Evolutionary conservation across 148 eudicot species (phyloP).

Genomic region (Diospyros kaki): DNA sequence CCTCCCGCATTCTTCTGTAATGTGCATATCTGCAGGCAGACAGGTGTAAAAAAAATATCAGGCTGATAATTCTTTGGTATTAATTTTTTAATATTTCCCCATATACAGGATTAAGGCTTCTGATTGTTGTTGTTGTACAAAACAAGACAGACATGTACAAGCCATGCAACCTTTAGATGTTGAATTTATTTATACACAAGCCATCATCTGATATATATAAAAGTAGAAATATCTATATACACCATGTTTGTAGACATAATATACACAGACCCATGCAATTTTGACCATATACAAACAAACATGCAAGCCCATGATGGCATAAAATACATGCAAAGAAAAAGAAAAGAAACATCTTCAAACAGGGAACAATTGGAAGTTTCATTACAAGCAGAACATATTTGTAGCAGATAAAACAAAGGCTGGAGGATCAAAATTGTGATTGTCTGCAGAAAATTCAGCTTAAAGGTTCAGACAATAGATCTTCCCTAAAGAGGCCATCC

Average conservation of each 20-base stretch:
- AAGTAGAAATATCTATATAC: too few relatives aligned
- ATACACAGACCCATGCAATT: background rate
- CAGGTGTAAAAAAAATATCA: background rate
- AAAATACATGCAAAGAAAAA: background rate
- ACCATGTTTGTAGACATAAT: background rate
- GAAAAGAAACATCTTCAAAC: background rate
- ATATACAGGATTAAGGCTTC: too few relatives aligned
- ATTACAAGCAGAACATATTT: background rate
- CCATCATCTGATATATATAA: too few relatives aligned
- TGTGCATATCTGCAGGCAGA: conserved; percentile 47
- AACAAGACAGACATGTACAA: too few relatives aligned
- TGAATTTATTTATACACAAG: too few relatives aligned
- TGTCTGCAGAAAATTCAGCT: background rate
- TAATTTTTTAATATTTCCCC: background rate
- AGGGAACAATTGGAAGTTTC: background rate
- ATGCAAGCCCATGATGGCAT: background rate
- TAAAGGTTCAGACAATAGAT: background rate
- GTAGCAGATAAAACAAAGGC: background rate
- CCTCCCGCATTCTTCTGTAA: conserved; percentile 75
- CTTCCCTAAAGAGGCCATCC: background rate
- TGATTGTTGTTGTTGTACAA: too few relatives aligned
- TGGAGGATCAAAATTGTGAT: background rate
- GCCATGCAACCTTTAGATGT: too few relatives aligned
- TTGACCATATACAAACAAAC: background rate
- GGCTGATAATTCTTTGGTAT: conserved; percentile 1